phyloP scores from a whole-genome alignment of 371 early-diverging fungal species.

The Mucor mucedo region DNA sequence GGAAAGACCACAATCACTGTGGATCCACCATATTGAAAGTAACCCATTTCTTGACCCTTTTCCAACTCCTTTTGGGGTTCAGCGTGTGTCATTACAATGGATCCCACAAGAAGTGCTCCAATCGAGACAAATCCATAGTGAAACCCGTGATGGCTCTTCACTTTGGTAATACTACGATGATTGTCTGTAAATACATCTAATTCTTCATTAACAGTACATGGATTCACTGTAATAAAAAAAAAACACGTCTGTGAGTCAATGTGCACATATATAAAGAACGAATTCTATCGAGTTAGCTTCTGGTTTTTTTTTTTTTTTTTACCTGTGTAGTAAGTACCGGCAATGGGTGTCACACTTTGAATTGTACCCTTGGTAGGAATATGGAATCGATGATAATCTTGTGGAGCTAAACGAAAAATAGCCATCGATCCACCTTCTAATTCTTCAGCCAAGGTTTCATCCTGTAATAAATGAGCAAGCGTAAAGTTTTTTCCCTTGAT shows the following conservation, averaged over 20 bases:
- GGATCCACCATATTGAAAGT: constrained; percentile 68
- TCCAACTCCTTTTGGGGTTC: constrained; percentile 33
- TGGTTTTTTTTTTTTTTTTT: neutral
- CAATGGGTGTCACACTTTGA: constrained; percentile 24
- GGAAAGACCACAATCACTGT: constrained; percentile 70
- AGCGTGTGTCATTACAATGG: constrained; percentile 50
- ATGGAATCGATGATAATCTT: constrained; percentile 85
- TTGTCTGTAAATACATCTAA: constrained; percentile 59
- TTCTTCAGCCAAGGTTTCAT: constrained; percentile 46
- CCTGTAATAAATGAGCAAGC: constrained; percentile 53
- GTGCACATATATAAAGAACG: no score
- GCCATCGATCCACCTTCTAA: constrained; percentile 68
- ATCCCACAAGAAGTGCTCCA: constrained; percentile 56
- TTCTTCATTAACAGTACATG: constrained; percentile 48
- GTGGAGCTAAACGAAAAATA: constrained; percentile 77
- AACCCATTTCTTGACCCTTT: constrained; percentile 74
- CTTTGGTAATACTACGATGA: constrained; percentile 41
- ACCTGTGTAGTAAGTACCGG: constrained; percentile 47
- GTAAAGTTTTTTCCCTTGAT: constrained; percentile 77
- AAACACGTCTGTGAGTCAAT: neutral
- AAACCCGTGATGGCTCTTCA: constrained; percentile 26
- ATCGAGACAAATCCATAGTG: constrained; percentile 48
- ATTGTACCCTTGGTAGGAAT: constrained; percentile 66
- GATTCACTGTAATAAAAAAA: constrained; percentile 38
- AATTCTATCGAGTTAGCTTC: no score